A percentile compares a stretch with the other conserved stretches of the same genome.
phyloP scores from a whole-genome alignment of 2,329 filamentous ascomycete genomes.

The Sphaceloma murrayae region DNA sequence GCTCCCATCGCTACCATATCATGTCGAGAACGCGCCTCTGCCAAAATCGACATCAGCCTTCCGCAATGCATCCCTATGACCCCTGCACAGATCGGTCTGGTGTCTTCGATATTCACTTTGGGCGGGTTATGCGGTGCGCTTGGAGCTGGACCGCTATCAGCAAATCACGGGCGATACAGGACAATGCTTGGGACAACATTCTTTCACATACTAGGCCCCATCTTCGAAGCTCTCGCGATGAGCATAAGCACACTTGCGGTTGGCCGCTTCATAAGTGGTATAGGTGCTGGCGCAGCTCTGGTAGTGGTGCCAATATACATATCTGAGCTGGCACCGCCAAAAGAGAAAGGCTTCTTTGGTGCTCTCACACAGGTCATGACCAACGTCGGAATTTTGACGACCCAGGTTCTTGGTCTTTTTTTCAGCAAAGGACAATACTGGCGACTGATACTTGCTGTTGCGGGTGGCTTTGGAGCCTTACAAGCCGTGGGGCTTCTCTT shows the following conservation, averaged over 20 bases:
- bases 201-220: conserved; percentile 66
- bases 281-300: conserved; percentile 79
- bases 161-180: conserved; percentile 61
- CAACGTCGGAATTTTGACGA: conserved; percentile 72
- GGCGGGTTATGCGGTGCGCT: conserved; percentile 81
- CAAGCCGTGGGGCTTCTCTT: conserved; percentile 63
- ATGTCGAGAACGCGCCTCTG: conserved; percentile 54
- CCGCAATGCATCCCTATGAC: conserved; percentile 84
- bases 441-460: conserved; percentile 71
- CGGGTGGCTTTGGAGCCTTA: conserved; percentile 55
- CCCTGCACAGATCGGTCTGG: conserved; percentile 67
- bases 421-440: conserved; percentile 69
- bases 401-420: conserved; percentile 81
- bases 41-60: conserved; percentile 28
- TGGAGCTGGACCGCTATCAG: conserved; percentile 67
- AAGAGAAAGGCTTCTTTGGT: conserved; percentile 55
- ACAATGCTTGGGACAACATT: conserved; percentile 69
- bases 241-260: conserved; percentile 58
- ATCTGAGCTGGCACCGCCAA: conserved; percentile 73
- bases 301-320: conserved; percentile 94
- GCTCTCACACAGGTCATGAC: conserved; percentile 85
- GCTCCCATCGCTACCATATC: conserved; percentile 89
- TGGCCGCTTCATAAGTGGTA: conserved; percentile 69
- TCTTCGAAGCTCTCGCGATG: conserved; percentile 62
- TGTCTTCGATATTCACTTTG: conserved; percentile 84